Evolutionary conservation across 2,329 filamentous ascomycete species (phyloP).

Genomic region (Fusarium illudens): DNA sequence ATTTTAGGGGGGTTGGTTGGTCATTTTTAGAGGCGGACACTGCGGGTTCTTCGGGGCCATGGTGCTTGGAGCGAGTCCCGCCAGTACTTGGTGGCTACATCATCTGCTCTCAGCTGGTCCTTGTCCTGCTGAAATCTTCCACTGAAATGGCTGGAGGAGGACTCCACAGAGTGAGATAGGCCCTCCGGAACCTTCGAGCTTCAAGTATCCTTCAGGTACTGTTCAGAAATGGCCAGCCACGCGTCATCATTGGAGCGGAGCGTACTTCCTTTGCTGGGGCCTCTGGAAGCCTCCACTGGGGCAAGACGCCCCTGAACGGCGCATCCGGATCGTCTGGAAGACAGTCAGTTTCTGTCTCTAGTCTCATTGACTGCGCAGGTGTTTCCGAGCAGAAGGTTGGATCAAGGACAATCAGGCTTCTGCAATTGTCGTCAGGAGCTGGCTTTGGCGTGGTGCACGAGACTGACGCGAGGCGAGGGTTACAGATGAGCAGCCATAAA

Average conservation of each 20-base stretch:
- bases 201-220: constrained; percentile 20
- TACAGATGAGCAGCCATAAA: constrained; percentile 7
- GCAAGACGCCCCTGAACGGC: constrained; percentile 41
- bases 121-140: constrained; percentile 6
- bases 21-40: constrained; percentile 17
- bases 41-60: constrained; percentile 28
- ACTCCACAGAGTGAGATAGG: not conserved
- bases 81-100: constrained; percentile 22
- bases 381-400: not conserved
- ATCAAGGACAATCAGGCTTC: constrained; percentile 1
- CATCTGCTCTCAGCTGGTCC: constrained; percentile 17
- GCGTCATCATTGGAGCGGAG: constrained; percentile 37
- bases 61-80: constrained; percentile 4
- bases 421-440: constrained; percentile 2
- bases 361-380: constrained; percentile 6
- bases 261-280: constrained; percentile 20
- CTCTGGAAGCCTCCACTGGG: constrained; percentile 24
- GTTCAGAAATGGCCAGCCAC: constrained; percentile 22
- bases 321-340: constrained; percentile 37
- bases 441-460: constrained; percentile 11
- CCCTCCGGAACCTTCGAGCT: constrained; percentile 10
- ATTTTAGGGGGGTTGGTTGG: constrained; percentile 30
- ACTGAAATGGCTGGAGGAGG: not conserved
- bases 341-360: constrained; percentile 30
- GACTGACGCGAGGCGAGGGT: constrained; percentile 10